Percentiles rank a stretch among this genome's conserved stretches.
phyloP scores from a whole-genome alignment of 192 early-diverging fungal genomes.

The Physocladia obscura region DNA sequence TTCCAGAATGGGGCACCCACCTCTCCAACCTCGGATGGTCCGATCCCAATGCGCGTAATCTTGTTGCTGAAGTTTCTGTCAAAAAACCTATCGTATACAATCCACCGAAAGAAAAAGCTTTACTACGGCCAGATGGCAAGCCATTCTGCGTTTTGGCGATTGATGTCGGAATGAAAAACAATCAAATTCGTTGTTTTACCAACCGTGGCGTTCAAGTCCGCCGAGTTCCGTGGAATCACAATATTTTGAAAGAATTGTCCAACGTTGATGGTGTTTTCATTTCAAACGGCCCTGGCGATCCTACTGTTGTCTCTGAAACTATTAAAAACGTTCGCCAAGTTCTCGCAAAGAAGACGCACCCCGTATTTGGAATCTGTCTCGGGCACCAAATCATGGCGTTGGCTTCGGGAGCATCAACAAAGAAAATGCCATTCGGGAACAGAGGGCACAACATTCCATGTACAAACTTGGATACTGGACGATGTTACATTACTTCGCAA shows the following conservation, averaged over 20 bases:
- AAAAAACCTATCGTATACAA: constrained; percentile 75
- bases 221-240: constrained; percentile 96
- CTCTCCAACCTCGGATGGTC: constrained; percentile 85
- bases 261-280: constrained; percentile 69
- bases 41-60: constrained; percentile 90
- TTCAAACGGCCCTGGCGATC: constrained; percentile 97
- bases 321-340: constrained; percentile 73
- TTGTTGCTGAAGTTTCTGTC: constrained; percentile 94
- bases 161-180: constrained; percentile 98
- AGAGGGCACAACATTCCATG: constrained; percentile 99
- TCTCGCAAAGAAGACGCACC: constrained; percentile 71
- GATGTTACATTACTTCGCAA: constrained; percentile 98
- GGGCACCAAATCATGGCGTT: constrained; percentile 96
- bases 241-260: constrained; percentile 70
- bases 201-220: constrained; percentile 90
- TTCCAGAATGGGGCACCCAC: constrained; percentile 33
- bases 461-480: constrained; percentile 90
- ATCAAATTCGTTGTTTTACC: constrained; percentile 98
- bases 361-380: constrained; percentile 99
- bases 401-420: constrained; percentile 87
- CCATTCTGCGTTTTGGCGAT: constrained; percentile 85
- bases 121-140: constrained; percentile 58
- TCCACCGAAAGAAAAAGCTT: constrained; percentile 59
- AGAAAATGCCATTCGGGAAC: constrained; percentile 98
- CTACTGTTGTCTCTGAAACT: constrained; percentile 75